Base-by-base conservation (phyloP, 2,329 filamentous ascomycete species). In the Pseudocercospora macadamiae region DNA sequence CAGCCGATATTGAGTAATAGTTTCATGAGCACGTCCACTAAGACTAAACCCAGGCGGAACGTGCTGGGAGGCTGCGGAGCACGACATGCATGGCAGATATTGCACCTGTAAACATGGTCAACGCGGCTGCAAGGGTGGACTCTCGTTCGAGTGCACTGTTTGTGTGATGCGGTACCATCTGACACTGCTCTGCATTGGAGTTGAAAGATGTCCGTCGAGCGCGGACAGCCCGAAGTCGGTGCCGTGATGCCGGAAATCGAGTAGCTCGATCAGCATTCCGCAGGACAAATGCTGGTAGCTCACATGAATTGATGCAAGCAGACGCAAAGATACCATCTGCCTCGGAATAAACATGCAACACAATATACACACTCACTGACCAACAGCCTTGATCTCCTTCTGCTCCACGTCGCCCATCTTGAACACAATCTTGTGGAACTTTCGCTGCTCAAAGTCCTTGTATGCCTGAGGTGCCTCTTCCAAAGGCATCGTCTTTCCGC, bases 401-500 rank as follows among this genome's bases (percentile, higher is more conserved):
- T 64, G 49, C 1, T 64, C 64, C 39, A 61, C 51, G 18, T 57
- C 36, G 9, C 62, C 62, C 57, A 76, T 76, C 63, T 79, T 76
- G 64, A 83, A 83, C 7, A 82, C 75, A 23, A 82, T 76, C 71
- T 83, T 83, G 64, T 81, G 79, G 42, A 76, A 79, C 73, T 82
- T 78, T 75, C 80, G 78, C 71, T 78, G 77, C 68, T 83, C 79
- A 66, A 83, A 83, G 19, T 81, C 67, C 45, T 79, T 77, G 60
- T 83, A 83, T 4, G 79, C 80, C 70, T 82, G 79, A 49, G 81
- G 75, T 6, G 80, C 80, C 51, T 81, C 71, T 37, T 77, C 76
- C 64, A 83, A 62, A 23, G 75, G 73, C 79, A 82, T 81, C 32
- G 82, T 76, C 71, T 80, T 80, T 49, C 82, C 79, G n/a, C 78